Conservation (phyloP, 345 rosid genomes). For the Leavenworthia alabamica region DNA sequence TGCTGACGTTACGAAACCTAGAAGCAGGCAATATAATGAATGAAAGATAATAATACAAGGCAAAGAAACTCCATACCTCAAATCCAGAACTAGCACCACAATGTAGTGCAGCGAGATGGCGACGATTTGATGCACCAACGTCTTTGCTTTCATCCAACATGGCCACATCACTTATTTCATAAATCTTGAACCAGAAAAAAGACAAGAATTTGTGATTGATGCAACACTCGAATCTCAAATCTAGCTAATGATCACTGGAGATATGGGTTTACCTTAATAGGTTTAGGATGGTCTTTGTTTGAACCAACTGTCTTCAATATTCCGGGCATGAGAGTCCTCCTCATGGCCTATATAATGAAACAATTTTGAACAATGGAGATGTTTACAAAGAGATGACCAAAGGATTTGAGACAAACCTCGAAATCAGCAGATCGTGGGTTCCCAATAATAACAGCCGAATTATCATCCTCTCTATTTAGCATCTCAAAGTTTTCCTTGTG, state of each 20-base stretch:
- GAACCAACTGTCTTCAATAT: slow-evolving; percentile 74
- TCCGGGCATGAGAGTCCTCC: slow-evolving; percentile 86
- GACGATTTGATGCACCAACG: slow-evolving; percentile 72
- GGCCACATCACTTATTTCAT: slow-evolving; percentile 71
- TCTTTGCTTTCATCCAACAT: slow-evolving; percentile 61
- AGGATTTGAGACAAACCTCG: slow-evolving; percentile 50
- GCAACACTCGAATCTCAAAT: neutral
- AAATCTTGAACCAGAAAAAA: slow-evolving; percentile 50
- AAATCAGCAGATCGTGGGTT: slow-evolving; percentile 91
- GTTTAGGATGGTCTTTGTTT: slow-evolving; percentile 91
- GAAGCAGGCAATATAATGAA: no score
- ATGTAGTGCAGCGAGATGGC: slow-evolving; percentile 64
- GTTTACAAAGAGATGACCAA: neutral
- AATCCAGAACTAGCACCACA: slow-evolving; percentile 94
- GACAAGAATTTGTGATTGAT: neutral
- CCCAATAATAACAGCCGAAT: slow-evolving; percentile 54
- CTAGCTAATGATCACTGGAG: neutral
- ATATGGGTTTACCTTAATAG: slow-evolving; percentile 59
- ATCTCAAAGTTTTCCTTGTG: slow-evolving; percentile 57
- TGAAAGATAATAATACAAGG: no score
- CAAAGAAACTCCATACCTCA: slow-evolving; percentile 50
- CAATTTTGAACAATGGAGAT: neutral
- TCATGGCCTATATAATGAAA: slow-evolving; percentile 46
- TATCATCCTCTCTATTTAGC: slow-evolving; percentile 62
- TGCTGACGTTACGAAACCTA: neutral